Evolutionary conservation across 1,284 basidiomycete species (phyloP).

Genomic region (Trichosporon sp.): DNA sequence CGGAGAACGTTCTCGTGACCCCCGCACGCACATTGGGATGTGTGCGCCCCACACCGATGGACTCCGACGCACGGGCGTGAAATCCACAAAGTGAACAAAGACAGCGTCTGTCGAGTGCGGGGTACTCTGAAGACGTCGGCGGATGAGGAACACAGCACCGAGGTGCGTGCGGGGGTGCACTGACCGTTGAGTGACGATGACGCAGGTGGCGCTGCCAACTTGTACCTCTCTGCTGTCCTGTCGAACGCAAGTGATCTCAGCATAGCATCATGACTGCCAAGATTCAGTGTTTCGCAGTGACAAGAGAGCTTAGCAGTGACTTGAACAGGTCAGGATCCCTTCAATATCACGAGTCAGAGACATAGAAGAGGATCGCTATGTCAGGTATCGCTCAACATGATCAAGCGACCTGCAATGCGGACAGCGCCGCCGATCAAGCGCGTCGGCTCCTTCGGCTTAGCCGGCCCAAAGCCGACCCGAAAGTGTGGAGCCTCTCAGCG

Average conservation of each 20-base stretch:
- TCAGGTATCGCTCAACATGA: background rate
- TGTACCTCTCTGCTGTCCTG: background rate
- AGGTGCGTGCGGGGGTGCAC: background rate
- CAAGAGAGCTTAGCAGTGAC: too few relatives aligned
- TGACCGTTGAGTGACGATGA: background rate
- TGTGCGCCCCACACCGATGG: background rate
- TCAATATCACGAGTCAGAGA: too few relatives aligned
- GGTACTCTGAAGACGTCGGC: background rate
- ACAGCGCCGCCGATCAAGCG: too few relatives aligned
- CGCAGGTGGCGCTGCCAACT: background rate
- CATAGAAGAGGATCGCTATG: background rate
- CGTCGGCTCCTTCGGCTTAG: background rate
- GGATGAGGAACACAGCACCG: background rate
- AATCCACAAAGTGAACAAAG: background rate
- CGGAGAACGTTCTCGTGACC: background rate
- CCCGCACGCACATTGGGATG: background rate
- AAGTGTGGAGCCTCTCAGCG: background rate
- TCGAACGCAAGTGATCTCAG: too few relatives aligned
- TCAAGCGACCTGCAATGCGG: too few relatives aligned
- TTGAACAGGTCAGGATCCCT: too few relatives aligned
- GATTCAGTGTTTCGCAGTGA: too few relatives aligned
- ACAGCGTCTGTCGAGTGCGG: background rate
- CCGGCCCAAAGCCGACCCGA: background rate
- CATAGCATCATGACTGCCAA: too few relatives aligned
- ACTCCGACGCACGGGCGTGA: background rate